Evolutionary conservation across 768 basidiomycete genomes (phyloP).

Genomic region (Lactifluus hygrophoroides): DNA sequence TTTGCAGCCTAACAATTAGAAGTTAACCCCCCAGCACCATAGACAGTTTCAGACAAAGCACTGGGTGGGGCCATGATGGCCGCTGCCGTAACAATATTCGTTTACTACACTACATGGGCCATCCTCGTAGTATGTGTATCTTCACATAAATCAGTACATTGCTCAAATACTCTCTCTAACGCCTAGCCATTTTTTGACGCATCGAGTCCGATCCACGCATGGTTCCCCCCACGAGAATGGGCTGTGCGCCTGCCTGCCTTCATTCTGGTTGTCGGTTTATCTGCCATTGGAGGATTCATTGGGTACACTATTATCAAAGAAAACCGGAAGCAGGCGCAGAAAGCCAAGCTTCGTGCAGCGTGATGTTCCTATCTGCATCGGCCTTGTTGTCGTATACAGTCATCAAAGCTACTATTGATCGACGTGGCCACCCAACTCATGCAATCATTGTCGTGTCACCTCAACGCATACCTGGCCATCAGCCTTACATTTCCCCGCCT

Average conservation of each 20-base stretch:
- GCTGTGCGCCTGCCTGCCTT: conserved; percentile 81
- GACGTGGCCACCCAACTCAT: not conserved
- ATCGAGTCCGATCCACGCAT: conserved; percentile 60
- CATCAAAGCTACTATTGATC: not conserved
- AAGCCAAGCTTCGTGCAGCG: conserved; percentile 52
- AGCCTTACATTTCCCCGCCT: not conserved
- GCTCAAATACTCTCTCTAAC: not conserved
- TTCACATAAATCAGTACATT: not conserved
- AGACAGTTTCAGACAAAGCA: conserved; percentile 77
- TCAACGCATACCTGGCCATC: conserved; percentile 46
- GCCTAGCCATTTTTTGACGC: conserved; percentile 72
- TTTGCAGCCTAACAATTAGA: not conserved
- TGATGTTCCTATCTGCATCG: conserved; percentile 22
- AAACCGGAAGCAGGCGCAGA: conserved; percentile 57
- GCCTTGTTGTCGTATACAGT: not conserved
- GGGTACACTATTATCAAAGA: conserved; percentile 69
- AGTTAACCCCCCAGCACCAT: not conserved
- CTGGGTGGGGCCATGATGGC: conserved; percentile 76
- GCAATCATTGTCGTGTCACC: conserved; percentile 26
- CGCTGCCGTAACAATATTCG: conserved; percentile 65
- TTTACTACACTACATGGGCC: conserved; percentile 91
- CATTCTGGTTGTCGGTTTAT: conserved; percentile 70
- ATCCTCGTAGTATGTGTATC: conserved; percentile 62
- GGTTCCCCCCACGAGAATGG: conserved; percentile 90
- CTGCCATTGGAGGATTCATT: conserved; percentile 76